phyloP scores from a whole-genome alignment of 1,139 yeast species.

The Nadsonia starkeyi-henricii region DNA sequence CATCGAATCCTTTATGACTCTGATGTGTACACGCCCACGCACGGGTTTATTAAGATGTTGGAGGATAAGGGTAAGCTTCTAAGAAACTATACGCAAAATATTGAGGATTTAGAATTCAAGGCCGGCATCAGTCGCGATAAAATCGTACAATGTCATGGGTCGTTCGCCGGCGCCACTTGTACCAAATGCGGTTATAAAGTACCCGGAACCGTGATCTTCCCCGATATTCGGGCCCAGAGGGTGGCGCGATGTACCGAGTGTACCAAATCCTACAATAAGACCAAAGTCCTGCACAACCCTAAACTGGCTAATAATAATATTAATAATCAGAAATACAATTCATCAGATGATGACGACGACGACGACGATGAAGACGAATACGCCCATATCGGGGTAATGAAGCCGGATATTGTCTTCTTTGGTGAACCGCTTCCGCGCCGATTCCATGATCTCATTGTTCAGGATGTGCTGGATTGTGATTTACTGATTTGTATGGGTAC shows the following conservation, averaged over 20 bases:
- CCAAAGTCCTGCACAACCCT: constrained; percentile 2
- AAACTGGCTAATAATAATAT: background rate
- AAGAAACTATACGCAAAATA: constrained; percentile 88
- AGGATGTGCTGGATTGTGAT: constrained; percentile 52
- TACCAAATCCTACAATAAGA: constrained; percentile 10
- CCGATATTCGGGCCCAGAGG: constrained; percentile 43
- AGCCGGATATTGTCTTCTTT: constrained; percentile 91
- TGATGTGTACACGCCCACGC: constrained; percentile 60
- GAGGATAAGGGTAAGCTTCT: constrained; percentile 69
- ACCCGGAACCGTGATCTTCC: constrained; percentile 53
- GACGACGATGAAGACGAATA: constrained; percentile 13
- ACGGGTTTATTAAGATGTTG: constrained; percentile 61
- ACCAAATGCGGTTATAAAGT: constrained; percentile 59
- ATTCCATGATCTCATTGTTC: constrained; percentile 49
- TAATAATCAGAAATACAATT: constrained; percentile 2
- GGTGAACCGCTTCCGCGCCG: constrained; percentile 75
- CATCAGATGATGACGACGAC: constrained; percentile 12
- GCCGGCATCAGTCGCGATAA: constrained; percentile 65
- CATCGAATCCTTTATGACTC: constrained; percentile 65
- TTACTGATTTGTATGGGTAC: constrained; percentile 82
- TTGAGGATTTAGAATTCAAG: constrained; percentile 76
- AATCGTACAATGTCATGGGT: constrained; percentile 89
- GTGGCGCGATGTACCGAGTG: constrained; percentile 69
- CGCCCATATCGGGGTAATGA: constrained; percentile 55
- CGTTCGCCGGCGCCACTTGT: constrained; percentile 86